Evolutionary conservation across 257 asterid species (phyloP), one percentile per base, ranked within the genome.

Genomic region (Penstemon eatonii): DNA sequence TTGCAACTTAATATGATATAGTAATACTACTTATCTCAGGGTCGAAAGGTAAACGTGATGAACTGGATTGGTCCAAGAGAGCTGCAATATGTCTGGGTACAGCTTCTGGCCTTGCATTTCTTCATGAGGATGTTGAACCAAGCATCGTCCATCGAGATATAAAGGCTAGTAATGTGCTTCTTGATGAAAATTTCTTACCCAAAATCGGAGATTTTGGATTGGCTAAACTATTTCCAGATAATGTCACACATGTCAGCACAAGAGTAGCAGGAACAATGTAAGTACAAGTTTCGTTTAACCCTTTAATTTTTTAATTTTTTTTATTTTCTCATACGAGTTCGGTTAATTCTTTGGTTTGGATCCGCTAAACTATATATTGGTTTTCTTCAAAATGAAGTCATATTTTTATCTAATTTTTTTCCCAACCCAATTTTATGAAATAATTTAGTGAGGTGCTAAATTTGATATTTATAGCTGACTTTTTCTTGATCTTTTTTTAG

Each of bases 251-350:
- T 49, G 85, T 91, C 52, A 91, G 95, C 80, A 91, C 97, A 47
- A 69, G 96, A 66, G 96, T 91, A 49, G 97, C 96, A n/a, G 97
- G 97, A 70, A 91, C 97, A 54, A 68, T 85, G 97, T 91, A 82
- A 76, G 97, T 72, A n/a, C 66, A 18, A 9, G 44, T 15, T 6
- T 53, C 55, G 19, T 10, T 25, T 12, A 56, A 52, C 42, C 50
- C 19, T 46, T 8, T 0, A 43, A 11, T 56, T 2, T 19, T 7
- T 40, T n/a, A 5, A 36, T 4, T 1, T 5, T 58, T 37, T 5
- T 19, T 0, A 19, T 1, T 8, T 60, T 40, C 36, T 13, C 25
- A 7, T 10, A n/a, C 18, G 7, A 61, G 15, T 15, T 25, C 33
- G 33, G 33, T 25, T 25, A 25, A 25, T 25, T 25, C 33, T 25